Evolutionary conservation across 176 grass and related monocot species (phyloP), one percentile per base, ranked within the genome.

Genomic region (Saccharum officinarum): DNA sequence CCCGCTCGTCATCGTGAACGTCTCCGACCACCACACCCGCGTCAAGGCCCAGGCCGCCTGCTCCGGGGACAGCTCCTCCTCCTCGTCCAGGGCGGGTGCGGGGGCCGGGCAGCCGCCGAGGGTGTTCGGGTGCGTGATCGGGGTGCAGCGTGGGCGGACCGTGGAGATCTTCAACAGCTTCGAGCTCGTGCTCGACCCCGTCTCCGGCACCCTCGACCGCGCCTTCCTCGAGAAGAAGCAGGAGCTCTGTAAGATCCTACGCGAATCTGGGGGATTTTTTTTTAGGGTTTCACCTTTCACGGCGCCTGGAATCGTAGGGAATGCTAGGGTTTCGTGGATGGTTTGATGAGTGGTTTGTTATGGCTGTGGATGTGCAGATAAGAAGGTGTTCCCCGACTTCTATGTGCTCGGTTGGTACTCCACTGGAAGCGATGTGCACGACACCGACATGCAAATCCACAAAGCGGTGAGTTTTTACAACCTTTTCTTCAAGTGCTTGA

Each of bases 111-210:
- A 64, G 46, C 85, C 80, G 28, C 80, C 86, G 17, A 88, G 94
- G 78, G 94, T 99, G 38, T 94, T 99, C 40, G 97, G 97, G 54
- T 94, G 97, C 81, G 97, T 99, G 75, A 99, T 99, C 88, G 97
- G 97, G 22, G 86, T 91, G 69, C 97, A 97, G 92, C 88, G 93
- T 55, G 97, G 97, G 4, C 93, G 97, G 47, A 97, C 85, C 23
- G 94, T 99, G 18, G 97, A 99, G 94, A 97, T 99, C 91, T 99
- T 99, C 79, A 99, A 99, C 79, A 99, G 97, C 90, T 99, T 99
- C 84, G 97, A 99, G 84, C 97, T 99, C 75, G 86, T 97, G 16
- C 90, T 92, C 83, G 97, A 99, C 89, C 92, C 94, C 40, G 50
- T 86, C 61, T 85, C 92, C 54, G 92, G 91, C 36, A 91, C 88